Conservation (phyloP, 495 filamentous ascomycete species). For the Amniculicola lignicola region DNA sequence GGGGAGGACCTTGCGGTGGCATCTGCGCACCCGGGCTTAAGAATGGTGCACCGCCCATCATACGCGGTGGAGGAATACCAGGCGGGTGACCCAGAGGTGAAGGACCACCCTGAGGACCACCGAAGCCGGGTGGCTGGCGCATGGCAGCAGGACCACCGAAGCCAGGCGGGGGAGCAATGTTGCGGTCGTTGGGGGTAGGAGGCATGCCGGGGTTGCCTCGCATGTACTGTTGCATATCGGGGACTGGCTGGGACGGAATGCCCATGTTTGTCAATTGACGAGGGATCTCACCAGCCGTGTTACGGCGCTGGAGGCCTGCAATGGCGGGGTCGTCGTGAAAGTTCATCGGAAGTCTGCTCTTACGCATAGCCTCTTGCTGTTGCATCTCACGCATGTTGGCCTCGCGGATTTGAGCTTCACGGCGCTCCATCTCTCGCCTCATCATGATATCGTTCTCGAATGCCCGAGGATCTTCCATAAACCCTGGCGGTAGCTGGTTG, state of each 20-base stretch:
- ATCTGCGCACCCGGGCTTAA: conserved; percentile 7
- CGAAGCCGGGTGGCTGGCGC: conserved; percentile 31
- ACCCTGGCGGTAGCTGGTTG: conserved; percentile 26
- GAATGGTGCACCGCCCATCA: conserved; percentile 22
- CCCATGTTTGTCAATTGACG: conserved; percentile 36
- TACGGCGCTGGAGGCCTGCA: conserved; percentile 26
- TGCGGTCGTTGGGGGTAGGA: conserved; percentile 32
- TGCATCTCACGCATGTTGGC: conserved; percentile 21
- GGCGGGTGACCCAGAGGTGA: conserved; percentile 31
- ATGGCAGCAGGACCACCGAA: conserved; percentile 23
- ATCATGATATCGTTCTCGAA: conserved; percentile 23
- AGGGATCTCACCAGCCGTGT: conserved; percentile 29
- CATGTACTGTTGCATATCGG: conserved; percentile 29
- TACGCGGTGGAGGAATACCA: conserved; percentile 19
- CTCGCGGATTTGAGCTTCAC: conserved; percentile 19
- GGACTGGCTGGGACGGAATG: conserved; percentile 32
- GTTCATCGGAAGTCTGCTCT: conserved; percentile 16
- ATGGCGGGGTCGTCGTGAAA: conserved; percentile 23
- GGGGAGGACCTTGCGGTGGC: conserved; percentile 23
- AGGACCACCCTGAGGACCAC: conserved; percentile 15
- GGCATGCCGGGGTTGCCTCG: conserved; percentile 22
- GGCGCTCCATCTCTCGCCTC: conserved; percentile 21
- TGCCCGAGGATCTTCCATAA: conserved; percentile 33
- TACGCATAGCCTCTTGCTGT: conserved; percentile 27
- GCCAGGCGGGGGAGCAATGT: conserved; percentile 35